phyloP scores from a whole-genome alignment of 257 asterid genomes.

The Solanum raphanifolium region DNA sequence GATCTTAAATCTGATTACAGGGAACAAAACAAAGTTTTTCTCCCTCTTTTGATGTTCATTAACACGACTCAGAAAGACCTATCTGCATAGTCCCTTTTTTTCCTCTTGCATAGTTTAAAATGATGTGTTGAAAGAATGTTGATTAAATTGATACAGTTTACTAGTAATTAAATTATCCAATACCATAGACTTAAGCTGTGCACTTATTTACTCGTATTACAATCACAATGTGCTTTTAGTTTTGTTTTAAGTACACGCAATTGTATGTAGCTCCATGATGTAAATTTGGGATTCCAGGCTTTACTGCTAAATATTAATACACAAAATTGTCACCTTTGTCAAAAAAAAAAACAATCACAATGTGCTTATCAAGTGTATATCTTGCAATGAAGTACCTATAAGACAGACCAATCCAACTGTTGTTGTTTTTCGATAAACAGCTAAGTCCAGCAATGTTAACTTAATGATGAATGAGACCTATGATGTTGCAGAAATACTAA shows the following conservation, averaged over 20 bases:
- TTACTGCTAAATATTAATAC: too few relatives aligned
- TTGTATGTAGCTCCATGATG: too few relatives aligned
- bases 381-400: neutral
- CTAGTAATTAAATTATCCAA: neutral
- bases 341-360: neutral
- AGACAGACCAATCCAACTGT: neutral
- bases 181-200: neutral
- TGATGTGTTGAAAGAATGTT: neutral
- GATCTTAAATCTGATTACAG: neutral
- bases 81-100: neutral
- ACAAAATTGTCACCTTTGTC: too few relatives aligned
- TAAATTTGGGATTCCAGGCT: too few relatives aligned
- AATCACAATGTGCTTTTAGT: neutral
- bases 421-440: neutral
- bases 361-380: neutral
- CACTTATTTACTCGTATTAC: neutral
- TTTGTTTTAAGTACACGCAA: too few relatives aligned
- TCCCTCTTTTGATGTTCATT: neutral
- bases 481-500: neutral
- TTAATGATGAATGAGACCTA: neutral
- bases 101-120: neutral
- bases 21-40: neutral
- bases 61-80: neutral
- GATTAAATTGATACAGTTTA: neutral
- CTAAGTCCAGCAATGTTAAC: neutral